phyloP scores from a whole-genome alignment of 805 yeast genomes.

The Metschnikowia matae region DNA sequence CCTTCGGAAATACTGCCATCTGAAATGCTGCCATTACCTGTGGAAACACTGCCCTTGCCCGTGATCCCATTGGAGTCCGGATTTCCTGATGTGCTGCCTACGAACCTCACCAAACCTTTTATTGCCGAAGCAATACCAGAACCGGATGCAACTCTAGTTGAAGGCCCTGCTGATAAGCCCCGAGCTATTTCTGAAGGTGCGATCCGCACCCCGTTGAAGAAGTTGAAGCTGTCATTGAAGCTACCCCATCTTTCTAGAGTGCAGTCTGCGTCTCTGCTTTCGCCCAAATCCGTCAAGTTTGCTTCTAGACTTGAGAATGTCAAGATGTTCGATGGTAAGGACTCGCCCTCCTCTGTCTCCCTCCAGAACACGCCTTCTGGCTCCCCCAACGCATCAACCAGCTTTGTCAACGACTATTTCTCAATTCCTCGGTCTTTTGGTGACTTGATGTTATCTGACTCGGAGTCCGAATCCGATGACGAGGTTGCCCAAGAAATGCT shows the following conservation, averaged over 20 bases:
- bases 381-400: constrained; percentile 23
- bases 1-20: no score
- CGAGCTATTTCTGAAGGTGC: constrained; percentile 1
- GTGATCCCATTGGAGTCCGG: no score
- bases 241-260: constrained; percentile 20
- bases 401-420: constrained; percentile 23
- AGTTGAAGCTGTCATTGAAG: constrained; percentile 23
- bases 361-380: constrained; percentile 48
- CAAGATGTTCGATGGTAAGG: constrained; percentile 58
- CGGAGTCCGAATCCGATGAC: constrained; percentile 16
- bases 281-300: constrained; percentile 56
- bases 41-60: no score
- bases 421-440: constrained; percentile 19
- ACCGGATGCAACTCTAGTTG: background rate
- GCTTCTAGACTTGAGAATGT: constrained; percentile 58
- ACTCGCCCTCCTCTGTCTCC: constrained; percentile 62
- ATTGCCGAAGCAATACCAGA: background rate
- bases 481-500: constrained; percentile 14
- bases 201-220: constrained; percentile 12
- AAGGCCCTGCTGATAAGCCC: background rate
- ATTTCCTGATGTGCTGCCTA: background rate
- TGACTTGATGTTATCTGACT: constrained; percentile 20
- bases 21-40: no score
- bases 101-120: background rate
- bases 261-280: constrained; percentile 26